Evolutionary conservation across 208 protist species (phyloP), one percentile per base, ranked within the genome.

Genomic region (Zelonia costaricensis): DNA sequence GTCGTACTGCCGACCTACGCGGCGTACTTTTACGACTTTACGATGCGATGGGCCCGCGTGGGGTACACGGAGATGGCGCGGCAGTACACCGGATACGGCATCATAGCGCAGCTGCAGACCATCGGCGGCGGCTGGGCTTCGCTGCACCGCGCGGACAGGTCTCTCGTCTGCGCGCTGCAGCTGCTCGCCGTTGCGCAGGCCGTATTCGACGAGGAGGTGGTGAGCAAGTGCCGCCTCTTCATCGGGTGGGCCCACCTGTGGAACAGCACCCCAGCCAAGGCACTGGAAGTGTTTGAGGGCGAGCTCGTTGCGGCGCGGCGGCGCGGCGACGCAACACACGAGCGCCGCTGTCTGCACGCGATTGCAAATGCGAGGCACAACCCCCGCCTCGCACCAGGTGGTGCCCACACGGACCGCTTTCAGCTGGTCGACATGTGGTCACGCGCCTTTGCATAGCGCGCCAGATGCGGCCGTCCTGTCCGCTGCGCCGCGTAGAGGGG

Each of bases 51-150:
- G 79, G 78, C 79, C 3, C 42, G 47, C 35, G 46, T 82, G 9
- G 81, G 76, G 8, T 47, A 82, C 36, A 35, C 62, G 12, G 76
- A 84, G 52, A 66, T 80, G 63, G 53, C 59, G 31, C 78, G 80
- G n/a, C 78, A 88, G 64, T 90, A 84, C 69, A 44, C 40, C 10
- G 64, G 58, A 7, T 45, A 56, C 4, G 74, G 71, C 51, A 54
- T 63, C 31, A 85, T 93, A 23, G 86, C 86, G 8, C 53, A 78
- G 48, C 59, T 90, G 28, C 77, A 85, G 54, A 90, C 83, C 2
- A 52, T 90, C 15, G 86, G 86, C 38, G 86, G 86, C 16, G 86
- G 86, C 1, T 93, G 86, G 83, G 86, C 86, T 0, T 90, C 86
- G 22, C 66, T 93, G 55, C 76, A 78, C 20, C 73, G 77, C 18